phyloP scores from a whole-genome alignment of 306 rosid genomes.

The Acacia acuminata region DNA sequence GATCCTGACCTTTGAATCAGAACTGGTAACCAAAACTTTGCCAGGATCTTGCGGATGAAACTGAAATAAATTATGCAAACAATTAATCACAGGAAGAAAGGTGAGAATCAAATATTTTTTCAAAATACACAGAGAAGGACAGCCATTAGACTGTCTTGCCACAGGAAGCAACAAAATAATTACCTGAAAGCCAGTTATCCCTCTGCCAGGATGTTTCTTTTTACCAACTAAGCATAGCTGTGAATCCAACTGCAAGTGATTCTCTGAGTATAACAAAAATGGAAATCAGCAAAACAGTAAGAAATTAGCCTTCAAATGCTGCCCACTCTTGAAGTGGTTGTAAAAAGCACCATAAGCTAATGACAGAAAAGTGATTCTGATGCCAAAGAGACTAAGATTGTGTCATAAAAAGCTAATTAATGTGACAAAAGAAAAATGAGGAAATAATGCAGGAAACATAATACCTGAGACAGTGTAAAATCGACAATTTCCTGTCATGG shows the following conservation, averaged over 20 bases:
- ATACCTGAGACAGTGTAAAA: slow-evolving; percentile 78
- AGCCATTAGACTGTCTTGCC: not conserved
- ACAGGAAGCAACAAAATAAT: not conserved
- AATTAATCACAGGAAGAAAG: not conserved
- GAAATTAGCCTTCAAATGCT: not conserved
- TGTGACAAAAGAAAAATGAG: slow-evolving; percentile 27
- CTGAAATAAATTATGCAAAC: slow-evolving; percentile 35
- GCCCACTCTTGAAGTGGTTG: not conserved
- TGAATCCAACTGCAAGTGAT: slow-evolving; percentile 51
- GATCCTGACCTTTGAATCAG: slow-evolving; percentile 61
- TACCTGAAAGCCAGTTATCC: slow-evolving; percentile 74
- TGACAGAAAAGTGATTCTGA: not conserved
- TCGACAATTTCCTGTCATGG: slow-evolving; percentile 75
- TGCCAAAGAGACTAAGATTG: not conserved
- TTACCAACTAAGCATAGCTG: slow-evolving; percentile 47
- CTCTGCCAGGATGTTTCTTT: slow-evolving; percentile 55
- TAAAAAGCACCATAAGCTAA: not conserved
- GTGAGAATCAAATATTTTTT: too few relatives aligned
- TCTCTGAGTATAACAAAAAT: slow-evolving; percentile 45
- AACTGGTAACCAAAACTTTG: slow-evolving; percentile 60
- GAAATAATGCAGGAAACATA: slow-evolving; percentile 1
- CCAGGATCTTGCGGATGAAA: slow-evolving; percentile 54
- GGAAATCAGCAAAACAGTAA: not conserved
- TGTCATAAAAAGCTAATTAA: not conserved
- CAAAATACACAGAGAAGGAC: not conserved